Evolutionary conservation across 768 basidiomycete species (phyloP).

Genomic region (Exidia glandulosa): DNA sequence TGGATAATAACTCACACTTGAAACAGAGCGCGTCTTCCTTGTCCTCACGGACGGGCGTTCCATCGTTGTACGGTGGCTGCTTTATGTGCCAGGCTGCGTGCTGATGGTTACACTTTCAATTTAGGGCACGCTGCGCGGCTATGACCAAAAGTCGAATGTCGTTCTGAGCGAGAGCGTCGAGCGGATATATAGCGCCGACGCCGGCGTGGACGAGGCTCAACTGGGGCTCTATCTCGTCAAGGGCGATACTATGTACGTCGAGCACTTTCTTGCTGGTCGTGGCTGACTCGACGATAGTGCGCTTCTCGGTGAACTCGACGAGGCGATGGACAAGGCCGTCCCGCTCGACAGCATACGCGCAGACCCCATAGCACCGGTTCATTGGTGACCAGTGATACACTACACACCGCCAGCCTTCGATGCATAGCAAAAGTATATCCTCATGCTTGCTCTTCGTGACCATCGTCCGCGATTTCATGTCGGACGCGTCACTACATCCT

Average conservation of each 20-base stretch:
- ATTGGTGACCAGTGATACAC: not conserved
- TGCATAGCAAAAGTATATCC: not conserved
- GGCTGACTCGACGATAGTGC: constrained; percentile 31
- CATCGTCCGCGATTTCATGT: not conserved
- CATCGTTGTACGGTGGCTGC: not conserved
- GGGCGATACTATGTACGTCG: constrained; percentile 91
- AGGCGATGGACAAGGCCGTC: constrained; percentile 61
- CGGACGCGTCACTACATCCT: not conserved
- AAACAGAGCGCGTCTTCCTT: constrained; percentile 78
- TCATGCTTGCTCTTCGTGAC: not conserved
- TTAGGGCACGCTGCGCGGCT: constrained; percentile 84
- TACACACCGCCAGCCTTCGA: too few species aligned
- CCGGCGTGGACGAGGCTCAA: constrained; percentile 88
- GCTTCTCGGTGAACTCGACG: constrained; percentile 79
- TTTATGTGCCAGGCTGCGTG: not conserved
- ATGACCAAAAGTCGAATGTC: constrained; percentile 92
- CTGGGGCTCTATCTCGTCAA: constrained; percentile 95
- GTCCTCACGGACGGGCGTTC: constrained; percentile 78
- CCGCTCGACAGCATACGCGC: constrained; percentile 74
- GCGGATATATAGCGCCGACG: constrained; percentile 82
- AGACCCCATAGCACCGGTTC: not conserved
- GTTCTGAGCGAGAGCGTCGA: constrained; percentile 92
- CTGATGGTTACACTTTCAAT: not conserved
- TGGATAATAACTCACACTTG: not conserved
- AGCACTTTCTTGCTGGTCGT: not conserved